Conservation (phyloP, 208 protist genomes). For the Phytomonas sp. region DNA sequence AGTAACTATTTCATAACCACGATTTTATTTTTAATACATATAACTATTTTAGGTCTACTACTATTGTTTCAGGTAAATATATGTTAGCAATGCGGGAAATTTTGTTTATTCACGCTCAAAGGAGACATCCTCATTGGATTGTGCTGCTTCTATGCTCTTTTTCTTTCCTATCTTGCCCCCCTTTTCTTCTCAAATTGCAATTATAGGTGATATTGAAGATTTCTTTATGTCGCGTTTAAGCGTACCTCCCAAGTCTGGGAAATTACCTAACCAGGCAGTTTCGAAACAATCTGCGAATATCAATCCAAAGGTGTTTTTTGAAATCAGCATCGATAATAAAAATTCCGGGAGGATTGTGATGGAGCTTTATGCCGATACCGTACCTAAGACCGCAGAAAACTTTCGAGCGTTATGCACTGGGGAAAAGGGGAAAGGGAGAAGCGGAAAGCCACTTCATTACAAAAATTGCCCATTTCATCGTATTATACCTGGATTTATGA, state of each 20-base stretch:
- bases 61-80: constrained; percentile 9
- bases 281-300: constrained; percentile 10
- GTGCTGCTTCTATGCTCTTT: neutral
- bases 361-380: constrained; percentile 87
- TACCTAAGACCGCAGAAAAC: constrained; percentile 92
- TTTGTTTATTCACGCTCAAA: neutral
- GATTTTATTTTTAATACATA: constrained; percentile 11
- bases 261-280: constrained; percentile 20
- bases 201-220: neutral
- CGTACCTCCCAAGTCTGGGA: constrained; percentile 35
- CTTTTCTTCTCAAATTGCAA: constrained; percentile 6
- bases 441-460: constrained; percentile 94
- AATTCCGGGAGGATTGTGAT: constrained; percentile 78
- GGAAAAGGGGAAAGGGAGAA: constrained; percentile 81
- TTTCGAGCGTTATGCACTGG: constrained; percentile 89
- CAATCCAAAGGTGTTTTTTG: constrained; percentile 89
- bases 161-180: constrained; percentile 10
- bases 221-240: constrained; percentile 48
- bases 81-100: neutral
- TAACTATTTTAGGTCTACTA: constrained; percentile 7
- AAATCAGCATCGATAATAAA: constrained; percentile 71
- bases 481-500: constrained; percentile 94
- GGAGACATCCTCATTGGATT: neutral
- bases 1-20: neutral
- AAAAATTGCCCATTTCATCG: constrained; percentile 95